phyloP scores from a whole-genome alignment of 441 rosid genomes.

The Populus trichocarpa region DNA sequence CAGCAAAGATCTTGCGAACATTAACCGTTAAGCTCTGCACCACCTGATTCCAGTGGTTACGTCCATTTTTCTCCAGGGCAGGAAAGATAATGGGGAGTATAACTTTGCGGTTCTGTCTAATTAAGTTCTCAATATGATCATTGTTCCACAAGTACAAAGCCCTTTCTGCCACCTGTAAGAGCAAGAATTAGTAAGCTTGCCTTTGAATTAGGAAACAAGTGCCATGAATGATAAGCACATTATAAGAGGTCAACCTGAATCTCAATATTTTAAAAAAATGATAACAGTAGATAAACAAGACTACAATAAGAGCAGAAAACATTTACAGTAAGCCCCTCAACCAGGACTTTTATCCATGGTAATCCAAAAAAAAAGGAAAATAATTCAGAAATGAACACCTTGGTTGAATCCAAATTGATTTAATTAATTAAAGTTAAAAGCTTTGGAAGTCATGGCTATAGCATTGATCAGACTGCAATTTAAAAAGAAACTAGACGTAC shows the following conservation, averaged over 20 bases:
- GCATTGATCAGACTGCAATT: neutral
- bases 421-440: neutral
- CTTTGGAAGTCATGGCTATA: neutral
- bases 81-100: slow-evolving; percentile 67
- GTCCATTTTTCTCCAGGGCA: slow-evolving; percentile 58
- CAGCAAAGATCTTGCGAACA: slow-evolving; percentile 56
- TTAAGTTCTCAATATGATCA: slow-evolving; percentile 69
- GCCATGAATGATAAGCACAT: neutral
- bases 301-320: neutral
- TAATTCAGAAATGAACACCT: neutral
- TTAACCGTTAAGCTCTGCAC: slow-evolving; percentile 68
- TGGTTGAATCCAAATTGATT: neutral
- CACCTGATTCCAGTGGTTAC: slow-evolving; percentile 68
- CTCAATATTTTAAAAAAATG: neutral
- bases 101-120: slow-evolving; percentile 54
- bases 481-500: neutral
- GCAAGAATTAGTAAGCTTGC: neutral
- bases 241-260: neutral
- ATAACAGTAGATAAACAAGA: neutral
- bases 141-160: slow-evolving; percentile 81
- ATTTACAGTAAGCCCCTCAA: neutral
- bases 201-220: neutral
- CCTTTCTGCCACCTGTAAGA: slow-evolving; percentile 69
- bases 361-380: neutral
- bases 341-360: neutral